Evolutionary conservation across 108 stramenopile species (phyloP), one percentile per base, ranked within the genome.

Genomic region (Asterionellopsis glacialis): DNA sequence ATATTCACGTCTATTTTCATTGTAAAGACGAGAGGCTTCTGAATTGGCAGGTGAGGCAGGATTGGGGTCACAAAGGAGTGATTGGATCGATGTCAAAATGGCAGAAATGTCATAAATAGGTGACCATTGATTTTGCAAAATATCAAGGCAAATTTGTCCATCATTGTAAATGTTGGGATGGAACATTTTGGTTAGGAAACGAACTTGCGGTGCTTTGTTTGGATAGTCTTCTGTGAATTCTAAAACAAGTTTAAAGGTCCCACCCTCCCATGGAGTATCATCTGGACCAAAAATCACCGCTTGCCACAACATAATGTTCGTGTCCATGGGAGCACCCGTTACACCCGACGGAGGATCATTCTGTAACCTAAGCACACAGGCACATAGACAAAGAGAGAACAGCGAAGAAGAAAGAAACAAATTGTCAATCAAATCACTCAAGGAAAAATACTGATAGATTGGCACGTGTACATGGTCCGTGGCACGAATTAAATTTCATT

Each of bases 161-260:
- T 99, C 96, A 63, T 95, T 95, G 93, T 99, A 99, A 70, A 99
- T 96, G 76, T 99, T 99, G 33, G 99, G 99, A 76, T 99, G 98
- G 65, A 95, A 99, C 92, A 99, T 95, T 68, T 95, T 95, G 21
- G 99, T 98, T 49, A 98, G 70, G 75, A 99, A 99, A 5, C 94
- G 88, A 18, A 99, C 98, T 24, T 81, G 65, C 12, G 99, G 99
- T 11, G 96, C 93, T 76, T 98, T 98, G 88, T 98, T 98, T 19
- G 99, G 99, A 67, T 99, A 99, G 53, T 99, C 99, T 71, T 99
- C 99, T 9, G 95, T 85, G 76, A 99, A 99, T 64, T 98, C 96
- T 47, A 99, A 74, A 11, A 91, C 82, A 22, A 99, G 76, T 68
- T 94, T 92, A 77, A 97, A 97, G 38, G 96, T 97, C 0, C 96